Evolutionary conservation across 805 yeast genomes (phyloP), one percentile per base, ranked within the genome.

Genomic region (Teunomyces atbi): DNA sequence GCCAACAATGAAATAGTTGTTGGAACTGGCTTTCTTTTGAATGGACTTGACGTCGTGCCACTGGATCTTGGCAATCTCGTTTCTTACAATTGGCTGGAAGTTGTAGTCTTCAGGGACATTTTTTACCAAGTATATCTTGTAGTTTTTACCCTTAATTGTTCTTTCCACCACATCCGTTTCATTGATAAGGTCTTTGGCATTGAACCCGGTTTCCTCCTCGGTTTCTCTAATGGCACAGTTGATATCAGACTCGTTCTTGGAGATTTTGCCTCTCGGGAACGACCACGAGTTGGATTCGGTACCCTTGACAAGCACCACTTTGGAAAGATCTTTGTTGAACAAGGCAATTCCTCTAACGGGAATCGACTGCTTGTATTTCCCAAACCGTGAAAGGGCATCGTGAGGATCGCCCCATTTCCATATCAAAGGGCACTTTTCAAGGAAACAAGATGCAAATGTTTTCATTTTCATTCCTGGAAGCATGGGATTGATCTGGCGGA

Each of bases 301-400:
- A 3, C 97, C 97, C 60, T 88, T 83, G 4, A 94, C 96, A 52
- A 94, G 68, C 23, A 95, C 61, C 8, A 89, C 71, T 59, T 87
- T 89, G 46, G 82, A 78, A 70, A 89, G 63, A 28, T 76, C 78
- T 44, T 77, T 72, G 60, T 89, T 90, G 58, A 94, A 77, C 44
- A 95, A 72, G 6, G 96, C 96, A 38, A 92, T 94, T 27, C 99
- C 99, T 57, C 99, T 77, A 1, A 94, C 99, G 0, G 99, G 99
- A 48, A 94, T 92, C 2, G 86, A 81, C 21, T 84, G 79, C 68
- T 94, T 94, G 69, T 94, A 94, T 59, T 80, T 80, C 20, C 90
- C 86, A 63, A 94, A 95, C 58, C 83, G 77, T 32, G 82, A 74
- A 42, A 91, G 66, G 0, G 96, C 97, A 45, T 82, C 84, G 35